Conservation (phyloP, 2,329 filamentous ascomycete genomes). For the Botryotinia narcissicola region DNA sequence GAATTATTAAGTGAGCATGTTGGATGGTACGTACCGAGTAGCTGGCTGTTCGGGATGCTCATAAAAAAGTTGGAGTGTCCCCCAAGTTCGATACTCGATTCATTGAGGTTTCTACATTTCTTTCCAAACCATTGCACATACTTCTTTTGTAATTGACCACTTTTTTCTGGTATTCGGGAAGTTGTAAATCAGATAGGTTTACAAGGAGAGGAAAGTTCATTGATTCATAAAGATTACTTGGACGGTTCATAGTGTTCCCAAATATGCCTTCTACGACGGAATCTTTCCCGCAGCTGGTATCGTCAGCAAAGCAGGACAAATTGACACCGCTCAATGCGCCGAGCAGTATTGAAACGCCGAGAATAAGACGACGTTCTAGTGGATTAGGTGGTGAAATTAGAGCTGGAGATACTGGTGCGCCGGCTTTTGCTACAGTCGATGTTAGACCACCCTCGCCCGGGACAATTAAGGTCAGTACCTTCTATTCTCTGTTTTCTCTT, state of each 20-base stretch:
- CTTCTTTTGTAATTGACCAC: background rate
- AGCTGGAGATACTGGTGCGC: conserved; percentile 50
- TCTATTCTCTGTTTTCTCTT: background rate
- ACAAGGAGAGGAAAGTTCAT: background rate
- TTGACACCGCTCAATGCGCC: conserved; percentile 18
- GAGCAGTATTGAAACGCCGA: conserved; percentile 29
- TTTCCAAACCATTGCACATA: background rate
- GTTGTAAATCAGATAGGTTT: background rate
- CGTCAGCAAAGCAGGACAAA: conserved; percentile 16
- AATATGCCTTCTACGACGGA: conserved; percentile 22
- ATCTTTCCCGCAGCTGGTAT: conserved; percentile 22
- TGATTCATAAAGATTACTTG: background rate
- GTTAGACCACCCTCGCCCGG: conserved; percentile 32
- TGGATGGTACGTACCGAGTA: background rate
- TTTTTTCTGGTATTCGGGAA: background rate
- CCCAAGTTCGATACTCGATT: background rate
- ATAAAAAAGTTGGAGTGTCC: conserved; percentile 8
- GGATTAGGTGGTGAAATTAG: conserved; percentile 51
- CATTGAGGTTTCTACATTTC: background rate
- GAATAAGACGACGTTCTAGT: conserved; percentile 46
- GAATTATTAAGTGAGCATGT: background rate
- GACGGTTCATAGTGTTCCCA: background rate
- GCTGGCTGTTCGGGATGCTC: background rate
- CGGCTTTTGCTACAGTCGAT: conserved; percentile 48
- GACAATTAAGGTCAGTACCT: conserved; percentile 31